Evolutionary conservation across 495 filamentous ascomycete genomes (phyloP).

Genomic region (Xylaria longipes): DNA sequence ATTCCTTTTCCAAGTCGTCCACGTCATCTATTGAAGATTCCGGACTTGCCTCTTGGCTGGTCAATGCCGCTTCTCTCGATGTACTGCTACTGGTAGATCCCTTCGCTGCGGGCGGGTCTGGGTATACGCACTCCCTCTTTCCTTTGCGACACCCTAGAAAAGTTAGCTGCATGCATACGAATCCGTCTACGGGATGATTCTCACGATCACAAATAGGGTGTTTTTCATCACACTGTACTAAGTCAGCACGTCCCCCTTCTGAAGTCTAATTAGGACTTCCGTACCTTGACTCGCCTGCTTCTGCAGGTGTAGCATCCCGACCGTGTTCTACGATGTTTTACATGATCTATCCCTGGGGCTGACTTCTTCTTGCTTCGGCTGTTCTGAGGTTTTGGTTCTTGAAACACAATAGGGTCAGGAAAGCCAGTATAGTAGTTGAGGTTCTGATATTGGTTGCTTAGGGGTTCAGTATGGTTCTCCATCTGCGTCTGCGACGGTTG

Average conservation of each 20-base stretch:
- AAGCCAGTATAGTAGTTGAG: conserved; percentile 55
- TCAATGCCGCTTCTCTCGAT: conserved; percentile 53
- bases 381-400: conserved; percentile 55
- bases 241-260: conserved; percentile 66
- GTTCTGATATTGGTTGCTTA: conserved; percentile 50
- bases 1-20: conserved; percentile 58
- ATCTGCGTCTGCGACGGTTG: conserved; percentile 40
- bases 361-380: conserved; percentile 62
- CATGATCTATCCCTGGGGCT: conserved; percentile 70
- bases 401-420: conserved; percentile 55
- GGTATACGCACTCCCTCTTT: conserved; percentile 82
- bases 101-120: conserved; percentile 66
- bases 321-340: conserved; percentile 92
- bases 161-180: conserved; percentile 19
- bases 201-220: conserved; percentile 87
- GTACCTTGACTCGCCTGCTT: conserved; percentile 84
- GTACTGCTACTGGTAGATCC: conserved; percentile 49
- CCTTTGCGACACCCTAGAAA: conserved; percentile 80
- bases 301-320: conserved; percentile 96
- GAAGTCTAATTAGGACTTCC: conserved; percentile 56
- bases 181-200: conserved; percentile 30
- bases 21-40: conserved; percentile 60
- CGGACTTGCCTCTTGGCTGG: conserved; percentile 58
- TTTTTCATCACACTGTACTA: conserved; percentile 25
- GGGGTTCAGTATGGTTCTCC: conserved; percentile 39